phyloP scores from a whole-genome alignment of 768 basidiomycete species.

The Galerina sulciceps region DNA sequence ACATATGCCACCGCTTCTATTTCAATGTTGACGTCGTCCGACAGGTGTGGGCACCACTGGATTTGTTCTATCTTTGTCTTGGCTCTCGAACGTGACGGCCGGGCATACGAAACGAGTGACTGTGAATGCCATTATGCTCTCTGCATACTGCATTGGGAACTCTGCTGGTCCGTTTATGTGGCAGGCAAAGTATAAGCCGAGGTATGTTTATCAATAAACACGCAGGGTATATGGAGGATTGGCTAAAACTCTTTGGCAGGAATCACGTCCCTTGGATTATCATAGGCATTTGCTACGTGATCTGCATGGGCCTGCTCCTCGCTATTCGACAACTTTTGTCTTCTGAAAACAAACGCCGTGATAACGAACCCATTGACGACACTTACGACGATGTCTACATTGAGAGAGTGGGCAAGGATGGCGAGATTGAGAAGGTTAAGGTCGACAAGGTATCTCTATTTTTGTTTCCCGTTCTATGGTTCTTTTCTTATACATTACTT shows the following conservation, averaged over 20 bases:
- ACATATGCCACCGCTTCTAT: not conserved
- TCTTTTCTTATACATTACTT: not conserved
- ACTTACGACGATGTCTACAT: slow-evolving; percentile 68
- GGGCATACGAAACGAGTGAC: slow-evolving; percentile 78
- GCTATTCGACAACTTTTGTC: slow-evolving; percentile 56
- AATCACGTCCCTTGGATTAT: slow-evolving; percentile 80
- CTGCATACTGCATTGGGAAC: slow-evolving; percentile 69
- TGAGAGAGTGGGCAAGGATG: slow-evolving; percentile 53
- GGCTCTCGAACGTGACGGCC: slow-evolving; percentile 68
- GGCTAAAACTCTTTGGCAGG: slow-evolving; percentile 33
- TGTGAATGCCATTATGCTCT: slow-evolving; percentile 73
- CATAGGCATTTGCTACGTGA: slow-evolving; percentile 65
- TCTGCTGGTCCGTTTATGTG: slow-evolving; percentile 81
- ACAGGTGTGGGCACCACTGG: slow-evolving; percentile 56
- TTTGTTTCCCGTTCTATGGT: not conserved
- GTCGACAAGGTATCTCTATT: slow-evolving; percentile 65
- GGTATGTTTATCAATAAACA: slow-evolving; percentile 38
- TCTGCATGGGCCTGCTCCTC: slow-evolving; percentile 51
- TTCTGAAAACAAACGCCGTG: slow-evolving; percentile 67
- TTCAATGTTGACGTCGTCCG: not conserved
- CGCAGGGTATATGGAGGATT: not conserved
- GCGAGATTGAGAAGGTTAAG: slow-evolving; percentile 54
- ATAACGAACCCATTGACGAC: slow-evolving; percentile 54
- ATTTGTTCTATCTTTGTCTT: slow-evolving; percentile 63
- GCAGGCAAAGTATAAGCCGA: slow-evolving; percentile 67